Evolutionary conservation across 768 basidiomycete species (phyloP), one percentile per base, ranked within the genome.

Genomic region (Flagelloscypha sp.): DNA sequence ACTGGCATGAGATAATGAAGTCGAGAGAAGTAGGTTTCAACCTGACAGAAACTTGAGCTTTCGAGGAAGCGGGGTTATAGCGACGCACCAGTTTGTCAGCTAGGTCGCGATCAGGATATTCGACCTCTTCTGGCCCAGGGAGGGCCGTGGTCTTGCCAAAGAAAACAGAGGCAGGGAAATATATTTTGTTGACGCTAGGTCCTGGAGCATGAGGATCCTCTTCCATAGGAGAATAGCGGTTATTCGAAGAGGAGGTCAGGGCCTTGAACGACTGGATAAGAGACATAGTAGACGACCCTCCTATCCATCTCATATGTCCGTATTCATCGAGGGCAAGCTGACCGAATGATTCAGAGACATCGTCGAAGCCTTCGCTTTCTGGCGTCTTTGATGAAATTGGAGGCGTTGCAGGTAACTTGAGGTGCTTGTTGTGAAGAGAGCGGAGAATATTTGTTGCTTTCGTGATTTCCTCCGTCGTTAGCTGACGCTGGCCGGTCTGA

Each of bases 261-360:
- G 81, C 75, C 42, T 74, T 76, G 65, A 90, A 89, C 4, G 85
- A 87, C 52, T 89, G 86, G 31, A 90, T 87, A 47, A 90, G 71
- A 5, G 87, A 85, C 87, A 90, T 88, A 15, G 86, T 86, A 11
- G 86, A 89, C 4, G 88, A 89, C 35, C 86, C 84, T 27, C 87
- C 87, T 47, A 90, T 89, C 87, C 87, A 90, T 40, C 86, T 76
- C 72, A 85, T 77, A 56, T 88, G 85, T 21, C 87, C 87, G 45
- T 88, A 82, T 53, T 89, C 88, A 48, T 90, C 87, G 25, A 90
- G 67, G 18, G 88, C 85, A 35, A 90, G 72, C 54, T 89, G 86
- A 13, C 86, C 88, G 50, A 90, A 81, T 11, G 83, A 79, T 54
- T 89, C 86, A 50, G 74, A 77, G 47, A 89, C 71, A 59, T 87